Evolutionary conservation across 352 stramenopile species (phyloP).

Genomic region (Globisporangium yorkense): DNA sequence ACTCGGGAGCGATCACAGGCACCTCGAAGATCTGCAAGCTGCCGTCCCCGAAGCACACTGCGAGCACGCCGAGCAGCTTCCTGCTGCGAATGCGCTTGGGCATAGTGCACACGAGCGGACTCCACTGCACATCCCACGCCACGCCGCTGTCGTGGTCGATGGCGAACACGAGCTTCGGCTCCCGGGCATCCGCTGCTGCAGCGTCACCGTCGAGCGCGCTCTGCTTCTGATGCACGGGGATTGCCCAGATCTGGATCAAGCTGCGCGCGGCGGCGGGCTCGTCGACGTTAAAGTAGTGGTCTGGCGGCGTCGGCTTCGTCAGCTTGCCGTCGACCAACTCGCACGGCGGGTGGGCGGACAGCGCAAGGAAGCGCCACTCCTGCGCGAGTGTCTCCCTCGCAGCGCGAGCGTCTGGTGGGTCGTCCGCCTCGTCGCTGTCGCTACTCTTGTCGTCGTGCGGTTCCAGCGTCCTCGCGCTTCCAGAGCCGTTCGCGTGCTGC

Average conservation of each 20-base stretch:
- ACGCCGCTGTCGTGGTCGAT: constrained; percentile 76
- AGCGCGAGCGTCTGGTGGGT: neutral
- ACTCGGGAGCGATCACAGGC: constrained; percentile 30
- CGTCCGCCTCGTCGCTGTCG: constrained; percentile 1
- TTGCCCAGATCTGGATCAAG: constrained; percentile 76
- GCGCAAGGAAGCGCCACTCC: constrained; percentile 54
- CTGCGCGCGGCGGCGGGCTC: constrained; percentile 18
- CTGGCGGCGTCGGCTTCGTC: constrained; percentile 55
- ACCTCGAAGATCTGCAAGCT: constrained; percentile 68
- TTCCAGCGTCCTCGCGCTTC: neutral
- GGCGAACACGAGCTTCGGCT: constrained; percentile 58
- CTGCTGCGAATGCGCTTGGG: constrained; percentile 12
- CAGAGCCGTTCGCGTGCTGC: neutral
- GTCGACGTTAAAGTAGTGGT: constrained; percentile 72
- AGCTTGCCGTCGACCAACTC: constrained; percentile 49
- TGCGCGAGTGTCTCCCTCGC: constrained; percentile 10
- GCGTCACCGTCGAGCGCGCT: neutral
- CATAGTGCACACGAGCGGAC: constrained; percentile 43
- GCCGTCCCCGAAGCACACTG: constrained; percentile 70
- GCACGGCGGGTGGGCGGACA: constrained; percentile 67
- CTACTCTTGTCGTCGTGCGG: neutral
- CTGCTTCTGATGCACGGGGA: constrained; percentile 30
- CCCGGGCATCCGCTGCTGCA: constrained; percentile 1
- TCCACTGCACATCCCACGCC: constrained; percentile 81
- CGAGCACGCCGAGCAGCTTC: constrained; percentile 52